phyloP scores from a whole-genome alignment of 2,329 filamentous ascomycete genomes.

The Botrytis sinoallii region DNA sequence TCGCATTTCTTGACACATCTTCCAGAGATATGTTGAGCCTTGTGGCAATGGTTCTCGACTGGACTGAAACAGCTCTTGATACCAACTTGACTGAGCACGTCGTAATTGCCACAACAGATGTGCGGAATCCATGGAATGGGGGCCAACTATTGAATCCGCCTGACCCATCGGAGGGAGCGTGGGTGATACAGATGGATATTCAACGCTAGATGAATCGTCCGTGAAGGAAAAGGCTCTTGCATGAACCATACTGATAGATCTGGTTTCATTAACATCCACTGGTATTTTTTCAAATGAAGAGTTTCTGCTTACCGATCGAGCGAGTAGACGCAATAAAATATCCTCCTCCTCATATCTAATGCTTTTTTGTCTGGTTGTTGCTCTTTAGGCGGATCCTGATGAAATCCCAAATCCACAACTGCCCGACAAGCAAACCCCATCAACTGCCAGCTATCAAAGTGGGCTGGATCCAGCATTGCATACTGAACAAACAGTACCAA shows the following conservation, averaged over 20 bases:
- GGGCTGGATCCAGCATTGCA: slow-evolving; percentile 81
- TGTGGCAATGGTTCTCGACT: slow-evolving; percentile 66
- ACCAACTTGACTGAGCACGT: slow-evolving; percentile 83
- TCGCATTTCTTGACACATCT: slow-evolving; percentile 71
- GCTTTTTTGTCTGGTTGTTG: slow-evolving; percentile 64
- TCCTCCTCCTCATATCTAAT: slow-evolving; percentile 73
- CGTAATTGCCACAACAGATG: slow-evolving; percentile 78
- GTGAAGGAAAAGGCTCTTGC: slow-evolving; percentile 90
- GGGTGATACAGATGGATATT: slow-evolving; percentile 58
- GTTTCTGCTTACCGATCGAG: slow-evolving; percentile 68
- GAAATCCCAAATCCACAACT: slow-evolving; percentile 84
- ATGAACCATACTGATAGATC: slow-evolving; percentile 84
- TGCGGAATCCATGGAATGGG: slow-evolving; percentile 62
- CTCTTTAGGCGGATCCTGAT: slow-evolving; percentile 81
- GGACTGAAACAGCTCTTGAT: slow-evolving; percentile 82
- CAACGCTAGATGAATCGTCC: slow-evolving; percentile 80
- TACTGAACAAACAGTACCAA: slow-evolving; percentile 84
- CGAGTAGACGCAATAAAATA: slow-evolving; percentile 89
- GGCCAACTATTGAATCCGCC: slow-evolving; percentile 42
- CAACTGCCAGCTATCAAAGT: slow-evolving; percentile 92
- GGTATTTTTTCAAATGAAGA: background rate
- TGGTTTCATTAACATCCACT: slow-evolving; percentile 37
- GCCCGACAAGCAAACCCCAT: slow-evolving; percentile 87
- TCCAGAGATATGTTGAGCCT: slow-evolving; percentile 69
- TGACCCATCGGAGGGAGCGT: slow-evolving; percentile 35